Percentiles rank a stretch among this genome's conserved stretches.
Evolutionary conservation across 2,329 filamentous ascomycete genomes (phyloP).

Genomic region (Phaeoacremonium minimum): DNA sequence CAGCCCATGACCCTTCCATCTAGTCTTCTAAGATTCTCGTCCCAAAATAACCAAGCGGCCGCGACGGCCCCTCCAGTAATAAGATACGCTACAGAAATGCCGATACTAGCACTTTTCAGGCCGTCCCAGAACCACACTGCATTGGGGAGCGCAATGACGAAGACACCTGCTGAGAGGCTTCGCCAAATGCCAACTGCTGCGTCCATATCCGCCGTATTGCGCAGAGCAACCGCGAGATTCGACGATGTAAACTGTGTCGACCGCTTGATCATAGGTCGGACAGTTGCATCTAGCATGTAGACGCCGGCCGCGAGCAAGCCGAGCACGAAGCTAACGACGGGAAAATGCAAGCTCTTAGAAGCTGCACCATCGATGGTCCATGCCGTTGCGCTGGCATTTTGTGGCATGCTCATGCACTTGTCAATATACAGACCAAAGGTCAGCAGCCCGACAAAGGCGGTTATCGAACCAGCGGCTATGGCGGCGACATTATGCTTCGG

Average conservation of each 20-base stretch:
- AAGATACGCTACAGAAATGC: slow-evolving; percentile 35
- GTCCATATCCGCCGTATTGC: slow-evolving; percentile 44
- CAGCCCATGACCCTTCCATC: slow-evolving; percentile 44
- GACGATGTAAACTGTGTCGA: slow-evolving; percentile 45
- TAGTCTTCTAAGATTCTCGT: slow-evolving; percentile 32
- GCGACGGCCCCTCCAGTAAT: slow-evolving; percentile 27
- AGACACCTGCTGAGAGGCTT: slow-evolving; percentile 33
- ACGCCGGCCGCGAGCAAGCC: slow-evolving; percentile 41
- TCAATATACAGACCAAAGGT: slow-evolving; percentile 38
- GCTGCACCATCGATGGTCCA: background rate
- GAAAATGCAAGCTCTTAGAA: slow-evolving; percentile 24
- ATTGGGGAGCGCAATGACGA: slow-evolving; percentile 37
- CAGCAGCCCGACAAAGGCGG: slow-evolving; percentile 36
- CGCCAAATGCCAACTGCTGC: slow-evolving; percentile 35
- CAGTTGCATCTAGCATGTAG: slow-evolving; percentile 32
- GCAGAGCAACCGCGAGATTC: slow-evolving; percentile 38
- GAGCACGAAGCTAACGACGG: slow-evolving; percentile 38
- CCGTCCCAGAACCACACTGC: slow-evolving; percentile 27
- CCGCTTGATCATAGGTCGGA: slow-evolving; percentile 36
- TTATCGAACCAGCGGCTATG: slow-evolving; percentile 28
- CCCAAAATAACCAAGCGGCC: slow-evolving; percentile 34
- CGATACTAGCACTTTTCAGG: slow-evolving; percentile 32
- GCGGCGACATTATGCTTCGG: slow-evolving; percentile 23
- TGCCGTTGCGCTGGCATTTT: slow-evolving; percentile 5
- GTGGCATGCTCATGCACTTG: slow-evolving; percentile 24